Conservation (phyloP, 2,329 filamentous ascomycete species). For the Sclerotinia sclerotiorum region DNA sequence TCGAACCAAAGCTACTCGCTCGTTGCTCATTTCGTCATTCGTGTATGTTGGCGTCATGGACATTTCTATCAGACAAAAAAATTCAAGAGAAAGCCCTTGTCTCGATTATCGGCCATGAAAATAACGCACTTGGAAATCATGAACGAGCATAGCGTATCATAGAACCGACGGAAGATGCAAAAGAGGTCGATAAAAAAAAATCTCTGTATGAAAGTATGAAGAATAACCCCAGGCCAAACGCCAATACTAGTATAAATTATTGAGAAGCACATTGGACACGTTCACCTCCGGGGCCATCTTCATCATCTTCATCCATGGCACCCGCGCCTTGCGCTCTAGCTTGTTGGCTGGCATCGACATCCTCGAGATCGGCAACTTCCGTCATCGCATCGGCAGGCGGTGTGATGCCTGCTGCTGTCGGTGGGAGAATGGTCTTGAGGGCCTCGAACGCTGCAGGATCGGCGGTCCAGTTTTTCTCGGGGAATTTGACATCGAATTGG, state of each 20-base stretch:
- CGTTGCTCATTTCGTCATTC: constrained; percentile 9
- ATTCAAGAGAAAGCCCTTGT: background rate
- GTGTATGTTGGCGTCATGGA: background rate
- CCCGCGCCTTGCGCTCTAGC: constrained; percentile 67
- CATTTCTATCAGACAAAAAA: background rate
- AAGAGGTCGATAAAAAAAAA: constrained; percentile 19
- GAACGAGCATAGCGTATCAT: constrained; percentile 20
- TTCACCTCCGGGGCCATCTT: constrained; percentile 74
- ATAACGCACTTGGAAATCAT: constrained; percentile 10
- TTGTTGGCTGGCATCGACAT: constrained; percentile 70
- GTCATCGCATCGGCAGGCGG: constrained; percentile 86
- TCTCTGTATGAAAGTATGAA: constrained; percentile 15
- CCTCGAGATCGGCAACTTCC: constrained; percentile 84
- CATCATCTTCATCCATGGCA: constrained; percentile 72
- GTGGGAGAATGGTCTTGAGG: constrained; percentile 82
- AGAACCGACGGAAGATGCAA: constrained; percentile 23
- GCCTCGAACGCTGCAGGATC: constrained; percentile 70
- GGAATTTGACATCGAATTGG: constrained; percentile 97
- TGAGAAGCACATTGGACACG: constrained; percentile 85
- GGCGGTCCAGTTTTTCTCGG: constrained; percentile 69
- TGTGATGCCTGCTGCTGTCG: constrained; percentile 57
- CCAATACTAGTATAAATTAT: constrained; percentile 48
- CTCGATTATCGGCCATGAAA: background rate
- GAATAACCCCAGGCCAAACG: constrained; percentile 21
- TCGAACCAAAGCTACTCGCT: constrained; percentile 8